phyloP scores from a whole-genome alignment of 177 flowering plant genomes.

The Vitis hybrid region DNA sequence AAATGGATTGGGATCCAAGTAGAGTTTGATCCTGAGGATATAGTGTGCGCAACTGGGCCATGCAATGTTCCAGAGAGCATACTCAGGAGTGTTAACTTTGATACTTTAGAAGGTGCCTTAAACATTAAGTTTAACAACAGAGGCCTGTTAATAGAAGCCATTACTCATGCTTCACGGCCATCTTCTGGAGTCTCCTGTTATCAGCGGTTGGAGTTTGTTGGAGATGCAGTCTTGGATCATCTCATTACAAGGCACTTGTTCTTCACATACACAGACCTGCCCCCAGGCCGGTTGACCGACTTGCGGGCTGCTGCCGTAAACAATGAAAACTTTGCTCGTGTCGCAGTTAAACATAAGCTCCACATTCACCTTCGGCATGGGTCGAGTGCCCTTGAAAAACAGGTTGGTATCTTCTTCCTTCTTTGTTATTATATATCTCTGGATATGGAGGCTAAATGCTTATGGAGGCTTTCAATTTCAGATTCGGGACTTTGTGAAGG shows the following conservation, averaged over 20 bases:
- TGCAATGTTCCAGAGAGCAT: constrained; percentile 65
- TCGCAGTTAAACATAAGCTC: constrained; percentile 89
- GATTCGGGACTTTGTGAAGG: constrained; percentile 94
- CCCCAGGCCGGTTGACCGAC: constrained; percentile 97
- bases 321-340: constrained; percentile 98
- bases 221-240: constrained; percentile 98
- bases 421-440: not conserved
- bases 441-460: not conserved
- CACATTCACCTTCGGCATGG: constrained; percentile 96
- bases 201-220: constrained; percentile 93
- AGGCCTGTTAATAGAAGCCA: constrained; percentile 82
- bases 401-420: constrained; percentile 44
- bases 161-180: constrained; percentile 98
- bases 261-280: constrained; percentile 88
- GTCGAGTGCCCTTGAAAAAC: constrained; percentile 91
- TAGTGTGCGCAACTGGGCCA: constrained; percentile 34
- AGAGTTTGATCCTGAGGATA: constrained; percentile 69
- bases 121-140: constrained; percentile 63
- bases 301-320: constrained; percentile 99
- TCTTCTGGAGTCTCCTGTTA: constrained; percentile 97
- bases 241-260: constrained; percentile 90
- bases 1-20: constrained; percentile 91
- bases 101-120: constrained; percentile 68
- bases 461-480: constrained; percentile 27
- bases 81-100: constrained; percentile 76